Base-by-base conservation (phyloP, 495 filamentous ascomycete genomes). In the Daldinia grandis region DNA sequence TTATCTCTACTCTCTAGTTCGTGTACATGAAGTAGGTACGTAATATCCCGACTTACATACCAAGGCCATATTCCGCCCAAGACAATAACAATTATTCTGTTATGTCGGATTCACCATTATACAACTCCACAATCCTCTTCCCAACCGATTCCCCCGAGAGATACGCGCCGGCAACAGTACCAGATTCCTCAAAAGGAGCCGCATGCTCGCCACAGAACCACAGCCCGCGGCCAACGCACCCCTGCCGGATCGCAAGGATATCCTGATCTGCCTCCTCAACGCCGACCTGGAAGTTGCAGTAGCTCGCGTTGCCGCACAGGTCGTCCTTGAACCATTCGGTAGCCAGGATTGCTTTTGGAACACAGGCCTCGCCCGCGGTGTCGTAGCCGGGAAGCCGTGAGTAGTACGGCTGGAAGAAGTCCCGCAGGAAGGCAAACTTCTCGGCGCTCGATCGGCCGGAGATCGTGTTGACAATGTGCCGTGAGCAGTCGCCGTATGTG, bases 141-240 rank as follows among this genome's bases (percentile, higher is more conserved):
- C 84, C 89, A 50, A 86, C 89, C 10, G 82, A 80, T 76, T 93
- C 87, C 1, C 92, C 91, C 69, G 87, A 89, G 87, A 90, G 91
- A 72, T 89, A 94, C 15, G 91, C 90, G 5, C 90, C 90, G 0
- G 90, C 90, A 8, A 88, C 88, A 2, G 89, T 93, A 2, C 91
- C 90, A 47, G 91, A 79, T 31, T 89, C 90, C 33, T 90, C 85
- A 74, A 93, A 91, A 24, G 91, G 91, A 19, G 90, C 87, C 12
- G 90, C 92, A 79, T 93, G 91, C 76, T 94, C 91, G 3, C 92
- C 92, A 9, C 90, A 91, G 73, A 93, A 88, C 91, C 90, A 93
- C 10, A 93, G 61, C 0, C 87, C 87, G 78, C 93, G 90, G 74
- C 95, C 93, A 76, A 92, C 91, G 76, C 92, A 94, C 58, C 95